A percentile compares a stretch with the other conserved stretches of the same genome.
These are phyloP conservation scores for Podila minutissima DNA, from an alignment of 192 early-diverging fungal species.

Conservation along the genomic window DNA sequence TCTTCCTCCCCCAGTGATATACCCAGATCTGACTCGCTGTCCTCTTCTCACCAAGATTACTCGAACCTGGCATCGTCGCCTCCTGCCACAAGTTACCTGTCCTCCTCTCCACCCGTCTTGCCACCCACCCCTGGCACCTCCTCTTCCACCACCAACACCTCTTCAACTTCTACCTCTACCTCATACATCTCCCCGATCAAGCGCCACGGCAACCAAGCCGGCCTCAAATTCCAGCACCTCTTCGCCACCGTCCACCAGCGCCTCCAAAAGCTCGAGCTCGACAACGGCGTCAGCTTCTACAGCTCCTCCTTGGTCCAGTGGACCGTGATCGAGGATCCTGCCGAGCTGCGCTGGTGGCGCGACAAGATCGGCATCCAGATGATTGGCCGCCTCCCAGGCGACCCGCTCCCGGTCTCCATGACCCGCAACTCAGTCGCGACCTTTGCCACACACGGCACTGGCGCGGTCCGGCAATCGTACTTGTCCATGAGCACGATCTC, in stretches of 20 bases:
- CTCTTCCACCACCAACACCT: conserved; percentile 2
- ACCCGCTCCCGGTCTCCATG: not conserved
- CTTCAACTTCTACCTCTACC: conserved; percentile 13
- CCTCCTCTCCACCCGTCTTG: not conserved
- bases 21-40: conserved; percentile 1
- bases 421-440: too few relatives aligned
- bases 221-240: conserved; percentile 46
- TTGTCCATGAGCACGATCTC: conserved; percentile 31
- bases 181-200: conserved; percentile 26
- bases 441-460: not conserved
- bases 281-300: conserved; percentile 36
- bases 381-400: conserved; percentile 42
- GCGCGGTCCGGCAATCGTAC: conserved; percentile 18
- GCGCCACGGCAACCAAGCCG: conserved; percentile 44
- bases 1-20: conserved; percentile 3
- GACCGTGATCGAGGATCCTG: conserved; percentile 47
- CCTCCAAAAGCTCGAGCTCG: conserved; percentile 42
- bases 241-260: conserved; percentile 48
- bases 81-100: conserved; percentile 10
- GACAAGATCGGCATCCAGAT: conserved; percentile 50
- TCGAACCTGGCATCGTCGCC: not conserved
- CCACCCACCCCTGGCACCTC: not conserved
- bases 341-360: conserved; percentile 46
- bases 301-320: conserved; percentile 32
- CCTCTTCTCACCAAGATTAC: conserved; percentile 2